These are phyloP conservation scores for Mycena leptocephala DNA, from an alignment of 768 basidiomycete species.

Conservation along the genomic window DNA sequence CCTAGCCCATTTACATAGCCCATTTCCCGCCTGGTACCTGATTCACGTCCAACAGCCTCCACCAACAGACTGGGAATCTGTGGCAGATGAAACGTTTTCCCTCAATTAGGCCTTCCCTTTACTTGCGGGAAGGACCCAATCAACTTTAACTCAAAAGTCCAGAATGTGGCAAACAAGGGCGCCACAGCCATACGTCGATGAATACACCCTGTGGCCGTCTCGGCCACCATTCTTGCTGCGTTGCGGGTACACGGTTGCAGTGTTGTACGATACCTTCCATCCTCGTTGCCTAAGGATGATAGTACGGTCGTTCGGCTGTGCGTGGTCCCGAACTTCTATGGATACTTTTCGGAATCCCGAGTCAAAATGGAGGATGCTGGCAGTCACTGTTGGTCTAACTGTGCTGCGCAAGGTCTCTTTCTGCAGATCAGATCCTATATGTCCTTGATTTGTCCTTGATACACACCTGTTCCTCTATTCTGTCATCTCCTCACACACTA, in stretches of 20 bases:
- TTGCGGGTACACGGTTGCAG: background rate
- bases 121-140: background rate
- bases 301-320: conserved; percentile 6
- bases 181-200: conserved; percentile 10
- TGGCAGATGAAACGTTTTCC: conserved; percentile 25
- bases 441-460: background rate
- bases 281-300: conserved; percentile 2
- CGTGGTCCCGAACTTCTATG: background rate
- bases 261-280: conserved; percentile 8
- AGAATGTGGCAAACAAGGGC: conserved; percentile 20
- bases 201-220: conserved; percentile 1
- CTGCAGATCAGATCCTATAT: background rate
- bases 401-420: background rate
- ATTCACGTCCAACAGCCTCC: conserved; percentile 19
- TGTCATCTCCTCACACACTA: background rate
- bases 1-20: conserved; percentile 3
- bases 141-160: conserved; percentile 22
- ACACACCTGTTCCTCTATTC: background rate
- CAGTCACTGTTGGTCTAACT: background rate
- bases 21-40: background rate
- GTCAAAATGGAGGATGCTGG: background rate
- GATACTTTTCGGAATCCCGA: background rate
- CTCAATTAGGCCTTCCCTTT: conserved; percentile 5
- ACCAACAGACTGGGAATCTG: background rate
- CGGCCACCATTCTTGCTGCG: background rate